A percentile compares a stretch with the other conserved stretches of the same genome.
These are phyloP conservation scores for Solanum hybrid DNA, from an alignment of 305 asterid species.

Conservation along the genomic window DNA sequence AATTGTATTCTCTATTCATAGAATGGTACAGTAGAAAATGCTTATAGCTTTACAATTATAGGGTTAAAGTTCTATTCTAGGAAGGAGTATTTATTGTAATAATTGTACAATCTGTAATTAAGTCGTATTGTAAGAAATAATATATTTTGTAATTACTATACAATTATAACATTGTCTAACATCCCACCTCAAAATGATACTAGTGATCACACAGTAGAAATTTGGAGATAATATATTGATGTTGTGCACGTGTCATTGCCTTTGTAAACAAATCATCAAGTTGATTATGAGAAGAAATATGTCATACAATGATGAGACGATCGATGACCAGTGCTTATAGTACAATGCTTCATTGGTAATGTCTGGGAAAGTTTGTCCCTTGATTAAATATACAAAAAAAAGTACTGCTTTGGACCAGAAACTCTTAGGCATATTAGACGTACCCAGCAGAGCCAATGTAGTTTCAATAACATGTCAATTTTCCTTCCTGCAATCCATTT, in stretches of 20 bases:
- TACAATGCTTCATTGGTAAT: background rate
- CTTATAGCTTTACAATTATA: background rate
- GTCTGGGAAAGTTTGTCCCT: background rate
- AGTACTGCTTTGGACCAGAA: background rate
- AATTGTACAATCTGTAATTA: background rate
- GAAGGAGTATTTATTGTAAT: background rate
- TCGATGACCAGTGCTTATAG: background rate
- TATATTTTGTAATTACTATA: background rate
- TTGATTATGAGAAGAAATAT: background rate
- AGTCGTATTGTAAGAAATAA: background rate
- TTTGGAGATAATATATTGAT: background rate
- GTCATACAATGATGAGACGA: background rate
- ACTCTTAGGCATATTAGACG: background rate
- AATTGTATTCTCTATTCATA: background rate
- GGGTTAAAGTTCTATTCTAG: background rate
- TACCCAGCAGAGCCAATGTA: background rate
- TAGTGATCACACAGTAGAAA: background rate
- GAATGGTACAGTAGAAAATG: background rate
- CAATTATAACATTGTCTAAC: background rate
- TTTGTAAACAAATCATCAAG: background rate
- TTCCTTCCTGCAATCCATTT: background rate
- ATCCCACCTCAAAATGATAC: background rate
- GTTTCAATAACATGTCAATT: background rate
- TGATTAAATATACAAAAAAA: background rate
- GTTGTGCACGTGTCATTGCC: background rate